Base-by-base conservation (phyloP, 192 early-diverging fungal species). In the Oehlia diaphana region DNA sequence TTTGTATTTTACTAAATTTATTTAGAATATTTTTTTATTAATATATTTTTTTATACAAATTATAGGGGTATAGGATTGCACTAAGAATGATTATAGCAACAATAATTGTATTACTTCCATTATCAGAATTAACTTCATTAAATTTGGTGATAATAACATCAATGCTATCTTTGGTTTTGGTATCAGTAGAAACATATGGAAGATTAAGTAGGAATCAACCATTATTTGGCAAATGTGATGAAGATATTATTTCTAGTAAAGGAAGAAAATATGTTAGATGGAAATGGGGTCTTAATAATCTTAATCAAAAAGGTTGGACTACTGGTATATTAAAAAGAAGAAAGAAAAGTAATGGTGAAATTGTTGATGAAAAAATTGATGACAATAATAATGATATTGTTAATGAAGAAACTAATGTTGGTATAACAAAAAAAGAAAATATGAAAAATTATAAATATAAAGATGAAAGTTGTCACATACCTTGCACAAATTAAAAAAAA, bases 141-240 rank as follows among this genome's bases (percentile, higher is more conserved):
- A 44, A 75, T 19, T 35, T 81, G 8, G 13, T 77, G 4, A 10
- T 69, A 28, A 76, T 42, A 12, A 21, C 68, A n/a, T 16, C 71
- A 23, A 26, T 31, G 9, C 16, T 81, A 21, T 74, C 80, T 23
- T n/a, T 81, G 4, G 9, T 58, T 42, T 21, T 77, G 13, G 80
- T 81, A 28, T 26, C 64, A 4, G 16, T 81, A 53, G 80, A 81
- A 74, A 77, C 80, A 42, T 74, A 75, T 21, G 80, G 80, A 26
- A 79, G 80, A 14, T 39, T 81, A 26, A 79, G 10, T 16, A 28
- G 9, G 5, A 69, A 78, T 26, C 13, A 14, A 26, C 77, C 77
- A 31, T 58, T 78, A 33, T 58, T 78, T 70, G 64, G 44, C 21
- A 37, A 69, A 8, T 67, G 64, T 21, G 50, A 70, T 39, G 13